Evolutionary conservation across 805 yeast species (phyloP).

Genomic region (Sugiyamaella americana): DNA sequence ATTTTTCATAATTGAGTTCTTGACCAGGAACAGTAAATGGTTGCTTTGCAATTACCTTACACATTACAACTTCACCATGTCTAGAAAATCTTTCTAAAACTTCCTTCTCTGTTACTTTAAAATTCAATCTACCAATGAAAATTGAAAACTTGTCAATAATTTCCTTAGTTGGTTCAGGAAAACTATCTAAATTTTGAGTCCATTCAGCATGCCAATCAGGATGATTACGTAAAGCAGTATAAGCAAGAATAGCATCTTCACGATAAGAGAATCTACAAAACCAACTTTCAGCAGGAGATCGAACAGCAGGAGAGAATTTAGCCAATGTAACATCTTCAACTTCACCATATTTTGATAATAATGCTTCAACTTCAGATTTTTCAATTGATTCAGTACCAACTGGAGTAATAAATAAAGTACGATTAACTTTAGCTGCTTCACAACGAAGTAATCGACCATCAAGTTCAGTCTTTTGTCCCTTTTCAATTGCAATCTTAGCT

Average conservation of each 20-base stretch:
- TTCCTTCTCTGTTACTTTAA: slow-evolving; percentile 47
- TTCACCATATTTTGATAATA: slow-evolving; percentile 52
- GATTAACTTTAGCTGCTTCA: slow-evolving; percentile 85
- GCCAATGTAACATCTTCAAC: slow-evolving; percentile 54
- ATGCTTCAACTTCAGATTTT: not conserved
- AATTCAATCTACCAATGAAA: slow-evolving; percentile 71
- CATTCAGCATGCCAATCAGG: slow-evolving; percentile 60
- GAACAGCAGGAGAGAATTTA: slow-evolving; percentile 3
- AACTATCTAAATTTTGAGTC: slow-evolving; percentile 63
- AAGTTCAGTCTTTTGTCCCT: slow-evolving; percentile 62
- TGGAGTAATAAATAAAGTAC: slow-evolving; percentile 62
- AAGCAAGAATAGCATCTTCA: slow-evolving; percentile 84
- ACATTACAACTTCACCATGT: slow-evolving; percentile 59
- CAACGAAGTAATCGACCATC: slow-evolving; percentile 77
- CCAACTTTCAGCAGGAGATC: slow-evolving; percentile 44
- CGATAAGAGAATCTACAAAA: slow-evolving; percentile 72
- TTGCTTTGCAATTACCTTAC: slow-evolving; percentile 34
- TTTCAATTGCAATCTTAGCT: slow-evolving; percentile 58
- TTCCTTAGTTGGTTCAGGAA: slow-evolving; percentile 33
- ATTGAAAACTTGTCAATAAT: slow-evolving; percentile 61
- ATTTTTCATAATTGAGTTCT: not conserved
- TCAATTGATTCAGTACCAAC: not conserved
- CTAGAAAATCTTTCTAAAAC: slow-evolving; percentile 52
- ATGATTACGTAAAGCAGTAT: slow-evolving; percentile 37
- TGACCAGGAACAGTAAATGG: slow-evolving; percentile 10